Evolutionary conservation across 805 yeast genomes (phyloP).

Genomic region (Myxozyma neotropica): DNA sequence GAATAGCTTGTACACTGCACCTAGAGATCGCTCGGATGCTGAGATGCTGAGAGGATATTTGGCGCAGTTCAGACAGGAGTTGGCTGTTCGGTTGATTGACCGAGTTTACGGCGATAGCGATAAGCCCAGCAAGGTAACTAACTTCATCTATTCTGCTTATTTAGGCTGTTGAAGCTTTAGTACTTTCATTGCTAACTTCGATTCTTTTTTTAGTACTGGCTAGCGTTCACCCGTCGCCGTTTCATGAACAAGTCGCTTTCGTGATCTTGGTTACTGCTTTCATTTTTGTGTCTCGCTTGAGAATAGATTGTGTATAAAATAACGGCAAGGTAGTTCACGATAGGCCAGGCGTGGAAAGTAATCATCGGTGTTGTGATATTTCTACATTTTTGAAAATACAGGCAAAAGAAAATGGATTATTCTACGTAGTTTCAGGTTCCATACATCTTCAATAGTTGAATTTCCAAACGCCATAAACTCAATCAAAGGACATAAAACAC

Average conservation of each 20-base stretch:
- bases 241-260: slow-evolving; percentile 90
- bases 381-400: too few species aligned
- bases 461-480: neutral
- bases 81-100: slow-evolving; percentile 75
- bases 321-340: neutral
- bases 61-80: slow-evolving; percentile 92
- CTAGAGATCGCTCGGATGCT: slow-evolving; percentile 71
- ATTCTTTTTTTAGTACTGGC: slow-evolving; percentile 79
- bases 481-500: neutral
- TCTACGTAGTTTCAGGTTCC: too few species aligned
- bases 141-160: neutral
- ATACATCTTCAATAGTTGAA: too few species aligned
- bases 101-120: slow-evolving; percentile 61
- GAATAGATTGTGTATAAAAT: neutral
- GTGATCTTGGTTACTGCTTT: neutral
- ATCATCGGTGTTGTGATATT: too few species aligned
- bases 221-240: slow-evolving; percentile 90
- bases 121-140: slow-evolving; percentile 65
- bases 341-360: neutral
- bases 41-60: slow-evolving; percentile 80
- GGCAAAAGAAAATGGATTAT: too few species aligned
- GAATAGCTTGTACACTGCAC: slow-evolving; percentile 74
- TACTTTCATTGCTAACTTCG: too few species aligned
- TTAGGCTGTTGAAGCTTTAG: neutral
- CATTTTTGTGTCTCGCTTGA: too few species aligned